Percentiles rank a stretch among this genome's conserved stretches.
These are phyloP conservation scores for Ganoderma lucidum DNA, from an alignment of 1,284 basidiomycete genomes.

Conservation along the genomic window DNA sequence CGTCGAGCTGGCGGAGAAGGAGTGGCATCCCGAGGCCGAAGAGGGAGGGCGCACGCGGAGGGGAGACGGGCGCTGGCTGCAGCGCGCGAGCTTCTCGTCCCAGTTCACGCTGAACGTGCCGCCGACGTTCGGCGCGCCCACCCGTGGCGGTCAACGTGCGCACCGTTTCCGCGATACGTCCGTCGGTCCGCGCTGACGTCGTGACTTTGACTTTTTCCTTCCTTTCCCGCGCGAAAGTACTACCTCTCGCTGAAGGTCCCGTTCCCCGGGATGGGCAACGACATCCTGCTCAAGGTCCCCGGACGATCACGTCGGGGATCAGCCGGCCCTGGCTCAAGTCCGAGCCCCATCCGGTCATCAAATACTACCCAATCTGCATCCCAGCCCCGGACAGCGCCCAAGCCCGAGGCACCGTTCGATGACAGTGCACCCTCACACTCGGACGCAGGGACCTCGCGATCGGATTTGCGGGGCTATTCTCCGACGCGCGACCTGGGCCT, in stretches of 20 bases:
- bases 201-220: background rate
- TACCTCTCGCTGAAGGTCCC: slow-evolving; percentile 1
- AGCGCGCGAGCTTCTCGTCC: background rate
- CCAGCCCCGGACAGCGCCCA: background rate
- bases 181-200: too few species aligned
- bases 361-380: background rate
- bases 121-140: background rate
- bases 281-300: background rate
- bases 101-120: slow-evolving; percentile 1
- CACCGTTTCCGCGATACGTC: too few species aligned
- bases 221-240: background rate
- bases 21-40: too few species aligned
- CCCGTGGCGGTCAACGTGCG: too few species aligned
- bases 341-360: background rate
- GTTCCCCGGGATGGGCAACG: background rate
- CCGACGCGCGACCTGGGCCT: background rate
- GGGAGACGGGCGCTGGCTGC: background rate
- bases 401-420: background rate
- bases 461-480: background rate
- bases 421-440: background rate
- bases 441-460: background rate
- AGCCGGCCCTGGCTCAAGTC: background rate
- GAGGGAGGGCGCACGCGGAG: too few species aligned
- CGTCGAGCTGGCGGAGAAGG: too few species aligned
- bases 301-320: background rate